A percentile compares a stretch with the other conserved stretches of the same genome.
phyloP scores from a whole-genome alignment of 371 early-diverging fungal species.

The Zopfochytrium polystomum region DNA sequence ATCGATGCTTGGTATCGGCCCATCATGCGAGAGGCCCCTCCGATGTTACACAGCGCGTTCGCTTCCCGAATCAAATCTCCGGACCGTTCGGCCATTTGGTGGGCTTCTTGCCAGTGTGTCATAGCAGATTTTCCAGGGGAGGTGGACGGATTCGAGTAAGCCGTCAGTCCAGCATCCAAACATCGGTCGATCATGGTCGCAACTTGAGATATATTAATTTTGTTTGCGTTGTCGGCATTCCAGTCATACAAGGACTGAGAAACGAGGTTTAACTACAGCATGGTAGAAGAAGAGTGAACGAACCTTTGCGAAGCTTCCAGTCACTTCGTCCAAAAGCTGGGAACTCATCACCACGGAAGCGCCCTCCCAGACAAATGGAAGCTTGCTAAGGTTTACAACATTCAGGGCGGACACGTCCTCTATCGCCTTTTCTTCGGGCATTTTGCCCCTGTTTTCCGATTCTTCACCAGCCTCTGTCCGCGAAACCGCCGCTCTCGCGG shows the following conservation, averaged over 20 bases:
- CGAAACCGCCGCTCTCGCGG: neutral
- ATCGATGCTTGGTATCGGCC: slow-evolving; percentile 17
- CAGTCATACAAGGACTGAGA: neutral
- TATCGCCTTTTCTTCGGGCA: neutral
- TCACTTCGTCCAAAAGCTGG: slow-evolving; percentile 9
- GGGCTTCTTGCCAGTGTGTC: slow-evolving; percentile 36
- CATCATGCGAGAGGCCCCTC: slow-evolving; percentile 28
- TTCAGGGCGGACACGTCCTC: neutral
- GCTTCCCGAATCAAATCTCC: slow-evolving; percentile 37
- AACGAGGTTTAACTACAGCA: neutral
- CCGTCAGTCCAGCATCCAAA: neutral
- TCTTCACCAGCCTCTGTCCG: neutral
- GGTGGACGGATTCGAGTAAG: neutral
- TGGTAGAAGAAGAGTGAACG: neutral
- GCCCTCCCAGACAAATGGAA: slow-evolving; percentile 14
- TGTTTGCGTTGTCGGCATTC: neutral
- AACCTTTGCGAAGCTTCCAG: slow-evolving; percentile 5
- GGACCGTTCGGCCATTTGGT: slow-evolving; percentile 25
- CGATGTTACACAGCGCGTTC: slow-evolving; percentile 38
- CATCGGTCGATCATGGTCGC: neutral
- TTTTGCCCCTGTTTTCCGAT: no score
- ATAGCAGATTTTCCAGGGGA: slow-evolving; percentile 20
- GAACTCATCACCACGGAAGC: slow-evolving; percentile 9
- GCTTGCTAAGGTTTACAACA: neutral
- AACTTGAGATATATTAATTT: neutral